Evolutionary conservation across 2,329 filamentous ascomycete species (phyloP), one percentile per base, ranked within the genome.

Genomic region (Colletotrichum agaves): DNA sequence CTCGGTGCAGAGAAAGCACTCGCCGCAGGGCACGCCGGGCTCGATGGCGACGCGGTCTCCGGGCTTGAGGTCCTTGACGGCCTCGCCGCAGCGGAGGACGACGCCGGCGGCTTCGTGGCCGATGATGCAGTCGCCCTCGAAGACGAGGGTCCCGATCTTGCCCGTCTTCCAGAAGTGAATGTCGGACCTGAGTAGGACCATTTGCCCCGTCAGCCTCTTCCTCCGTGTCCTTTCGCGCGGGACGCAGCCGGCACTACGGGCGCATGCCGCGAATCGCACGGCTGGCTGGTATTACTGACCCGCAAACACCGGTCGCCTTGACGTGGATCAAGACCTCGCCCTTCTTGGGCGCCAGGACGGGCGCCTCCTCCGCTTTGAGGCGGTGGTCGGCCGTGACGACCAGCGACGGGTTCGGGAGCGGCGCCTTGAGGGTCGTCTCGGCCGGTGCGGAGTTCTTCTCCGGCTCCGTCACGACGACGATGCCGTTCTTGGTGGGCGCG

Each of bases 141-240:
- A 85, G 2, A 87, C 82, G 2, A 91, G 81, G 2, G 84, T 82
- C 2, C 90, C 90, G 72, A 92, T 91, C 12, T 84, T 79, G 23
- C 90, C 90, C 0, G 82, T 80, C 72, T 88, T 88, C 89, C 89
- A 91, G 71, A 91, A 89, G 74, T 92, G 89, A 70, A 91, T 85
- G 72, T 91, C 89, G 1, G 88, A 91, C 44, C 85, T 88, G 33
- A 17, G 3, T 13, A 10, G 3, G 19, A 15, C 2, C 1, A 37
- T 44, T 8, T 5, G 10, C 2, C 13, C 2, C 13, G 44, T 70
- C 49, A 70, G 68, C n/a, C n/a, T n/a, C n/a, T n/a, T n/a, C 10
- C 2, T 13, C 15, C 10, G 33, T 23, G 31, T 37, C 17, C 5
- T 1, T 2, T 35, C 27, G 11, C 11, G 49, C n/a, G n/a, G n/a